phyloP scores from a whole-genome alignment of 805 yeast genomes.

The Saccharomycopsis fibuligera region DNA sequence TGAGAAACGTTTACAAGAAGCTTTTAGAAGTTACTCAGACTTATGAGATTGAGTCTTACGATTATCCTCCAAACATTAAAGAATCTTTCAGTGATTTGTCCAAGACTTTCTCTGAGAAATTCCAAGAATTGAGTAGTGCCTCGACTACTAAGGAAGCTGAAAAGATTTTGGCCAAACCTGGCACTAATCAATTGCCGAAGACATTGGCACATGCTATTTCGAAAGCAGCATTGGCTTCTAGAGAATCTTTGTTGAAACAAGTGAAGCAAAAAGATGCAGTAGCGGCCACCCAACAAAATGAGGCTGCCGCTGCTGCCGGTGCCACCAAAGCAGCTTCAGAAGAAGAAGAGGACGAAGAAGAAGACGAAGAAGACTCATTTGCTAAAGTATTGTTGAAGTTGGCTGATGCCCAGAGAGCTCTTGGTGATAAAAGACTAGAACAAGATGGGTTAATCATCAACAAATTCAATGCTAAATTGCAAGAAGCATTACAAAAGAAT shows the following conservation, averaged over 20 bases:
- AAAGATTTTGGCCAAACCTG: slow-evolving; percentile 37
- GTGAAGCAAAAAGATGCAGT: slow-evolving; percentile 22
- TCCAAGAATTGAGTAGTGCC: slow-evolving; percentile 56
- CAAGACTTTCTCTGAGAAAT: slow-evolving; percentile 47
- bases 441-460: slow-evolving; percentile 60
- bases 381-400: slow-evolving; percentile 47
- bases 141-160: slow-evolving; percentile 63
- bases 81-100: slow-evolving; percentile 62
- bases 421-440: slow-evolving; percentile 62
- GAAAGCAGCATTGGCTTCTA: slow-evolving; percentile 46
- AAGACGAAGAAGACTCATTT: slow-evolving; percentile 42
- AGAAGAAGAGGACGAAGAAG: slow-evolving; percentile 28
- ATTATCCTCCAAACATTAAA: slow-evolving; percentile 72
- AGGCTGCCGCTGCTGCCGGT: neutral
- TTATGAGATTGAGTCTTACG: slow-evolving; percentile 69
- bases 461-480: slow-evolving; percentile 54
- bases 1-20: slow-evolving; percentile 53
- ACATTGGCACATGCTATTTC: slow-evolving; percentile 69
- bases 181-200: slow-evolving; percentile 44
- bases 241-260: slow-evolving; percentile 34
- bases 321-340: too few relatives aligned
- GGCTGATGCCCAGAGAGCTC: slow-evolving; percentile 50
- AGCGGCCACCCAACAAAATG: slow-evolving; percentile 1
- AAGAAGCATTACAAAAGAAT: slow-evolving; percentile 44
- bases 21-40: slow-evolving; percentile 49